Base-by-base conservation (phyloP, 140 eudicot genomes). In the Flaveria floridana region DNA sequence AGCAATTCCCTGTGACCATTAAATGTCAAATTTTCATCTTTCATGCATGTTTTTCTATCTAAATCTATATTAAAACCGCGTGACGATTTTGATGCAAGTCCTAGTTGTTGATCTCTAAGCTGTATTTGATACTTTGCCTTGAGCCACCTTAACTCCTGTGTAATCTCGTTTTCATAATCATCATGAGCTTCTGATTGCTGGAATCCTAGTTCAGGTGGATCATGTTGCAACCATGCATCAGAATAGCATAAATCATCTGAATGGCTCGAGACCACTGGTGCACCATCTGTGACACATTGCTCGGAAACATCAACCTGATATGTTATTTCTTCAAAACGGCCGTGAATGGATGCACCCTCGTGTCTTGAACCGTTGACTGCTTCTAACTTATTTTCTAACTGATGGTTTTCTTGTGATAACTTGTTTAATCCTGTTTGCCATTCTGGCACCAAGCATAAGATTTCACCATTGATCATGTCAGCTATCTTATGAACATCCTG, bases 301-400 rank as follows among this genome's bases (percentile, higher is more conserved):
- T 89, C 91, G 1, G 87, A 83, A 48, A 68, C 89, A 6, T 89
- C 95, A 28, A 79, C 48, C 62, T 75, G 90, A 76, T 87, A 85
- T 0, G 89, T 89, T 70, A 92, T 83, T 84, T 92, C 97, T 85
- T 92, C 97, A 72, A 92, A 92, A 2, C 96, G 96, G 71, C 97
- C 91, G 53, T 88, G 91, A 8, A 87, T 28, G 8, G 86, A 80
- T 21, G 86, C 84, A 23, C 78, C 78, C 7, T 86, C 87, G 16
- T 83, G 91, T 61, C 80, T 72, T 13, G 93, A 77, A 72, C 89
- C 81, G 48, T 75, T 77, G 63, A 70, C 82, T 48, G 63, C 52
- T 48, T 63, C 50, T 10, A 78, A 78, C 61, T 81, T 74, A 21
- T 74, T 70, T 55, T 69, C 41, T 42, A 10, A 28, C 68, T 69